These are phyloP conservation scores for Westerdykella ornata DNA, from an alignment of 2,329 filamentous ascomycete genomes.

Conservation along the genomic window DNA sequence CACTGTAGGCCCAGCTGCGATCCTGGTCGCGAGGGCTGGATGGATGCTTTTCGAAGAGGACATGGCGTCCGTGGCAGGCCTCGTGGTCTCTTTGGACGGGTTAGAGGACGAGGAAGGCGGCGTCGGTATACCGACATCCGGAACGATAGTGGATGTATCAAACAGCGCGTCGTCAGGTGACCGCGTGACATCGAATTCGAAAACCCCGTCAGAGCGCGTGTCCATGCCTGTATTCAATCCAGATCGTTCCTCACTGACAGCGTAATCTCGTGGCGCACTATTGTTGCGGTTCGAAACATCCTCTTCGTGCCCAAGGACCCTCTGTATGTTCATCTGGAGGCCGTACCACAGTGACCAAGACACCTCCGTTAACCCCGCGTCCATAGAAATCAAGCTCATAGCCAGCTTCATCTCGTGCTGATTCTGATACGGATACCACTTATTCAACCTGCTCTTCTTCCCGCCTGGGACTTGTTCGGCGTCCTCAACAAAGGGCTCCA, in stretches of 20 bases:
- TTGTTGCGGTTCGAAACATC: background rate
- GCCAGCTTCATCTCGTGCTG: constrained; percentile 22
- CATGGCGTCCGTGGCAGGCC: background rate
- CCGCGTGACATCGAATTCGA: background rate
- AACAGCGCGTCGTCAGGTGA: background rate
- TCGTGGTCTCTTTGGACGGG: background rate
- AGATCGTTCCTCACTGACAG: background rate
- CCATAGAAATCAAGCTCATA: constrained; percentile 14
- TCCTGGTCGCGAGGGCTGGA: no score
- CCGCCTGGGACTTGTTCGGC: constrained; percentile 15
- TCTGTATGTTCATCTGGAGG: constrained; percentile 9
- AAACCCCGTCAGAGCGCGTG: background rate
- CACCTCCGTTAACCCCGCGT: constrained; percentile 13
- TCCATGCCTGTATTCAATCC: no score
- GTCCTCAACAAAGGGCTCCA: constrained; percentile 18
- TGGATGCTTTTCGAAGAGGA: background rate
- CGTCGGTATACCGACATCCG: constrained; percentile 1
- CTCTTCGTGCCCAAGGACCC: background rate
- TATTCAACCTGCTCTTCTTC: constrained; percentile 14
- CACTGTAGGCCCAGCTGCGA: background rate
- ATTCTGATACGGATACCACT: constrained; percentile 21
- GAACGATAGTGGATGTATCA: background rate
- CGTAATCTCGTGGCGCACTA: no score
- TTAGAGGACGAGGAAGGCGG: constrained; percentile 1
- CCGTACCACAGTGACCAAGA: constrained; percentile 19